Evolutionary conservation across 148 eudicot species (phyloP).

Genomic region (Chenopodium formosanum): DNA sequence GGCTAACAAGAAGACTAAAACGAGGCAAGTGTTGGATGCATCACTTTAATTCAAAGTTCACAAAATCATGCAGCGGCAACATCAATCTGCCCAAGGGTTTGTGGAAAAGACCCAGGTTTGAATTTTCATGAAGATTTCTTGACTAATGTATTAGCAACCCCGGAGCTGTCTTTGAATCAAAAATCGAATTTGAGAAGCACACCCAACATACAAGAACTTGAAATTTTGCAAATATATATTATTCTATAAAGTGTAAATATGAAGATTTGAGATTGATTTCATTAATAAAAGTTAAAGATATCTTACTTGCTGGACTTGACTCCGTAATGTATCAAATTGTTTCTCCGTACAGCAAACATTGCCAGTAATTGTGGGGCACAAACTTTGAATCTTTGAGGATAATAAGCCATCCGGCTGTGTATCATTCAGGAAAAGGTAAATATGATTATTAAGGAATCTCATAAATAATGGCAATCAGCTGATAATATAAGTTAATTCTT

Average conservation of each 20-base stretch:
- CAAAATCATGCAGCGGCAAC: background rate
- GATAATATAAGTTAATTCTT: background rate
- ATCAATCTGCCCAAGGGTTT: background rate
- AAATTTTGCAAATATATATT: background rate
- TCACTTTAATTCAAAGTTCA: background rate
- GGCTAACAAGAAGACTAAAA: background rate
- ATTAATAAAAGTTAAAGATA: conserved; percentile 12
- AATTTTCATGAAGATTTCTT: background rate
- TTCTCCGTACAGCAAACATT: conserved; percentile 90
- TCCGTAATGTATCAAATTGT: conserved; percentile 79
- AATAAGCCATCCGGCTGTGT: conserved; percentile 79
- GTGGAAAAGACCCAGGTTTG: background rate
- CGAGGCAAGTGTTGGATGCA: background rate
- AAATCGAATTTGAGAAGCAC: background rate
- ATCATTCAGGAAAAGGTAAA: conserved; percentile 20
- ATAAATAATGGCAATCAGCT: background rate
- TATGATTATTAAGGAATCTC: conserved; percentile 1
- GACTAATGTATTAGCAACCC: background rate
- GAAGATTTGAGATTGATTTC: background rate
- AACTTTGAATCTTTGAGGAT: conserved; percentile 92
- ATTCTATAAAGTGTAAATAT: background rate
- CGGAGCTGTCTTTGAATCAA: background rate
- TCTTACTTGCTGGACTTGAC: conserved; percentile 96
- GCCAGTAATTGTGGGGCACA: conserved; percentile 93
- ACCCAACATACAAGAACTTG: background rate